Base-by-base conservation (phyloP, 352 stramenopile species). In the Globisporangium spinosum region DNA sequence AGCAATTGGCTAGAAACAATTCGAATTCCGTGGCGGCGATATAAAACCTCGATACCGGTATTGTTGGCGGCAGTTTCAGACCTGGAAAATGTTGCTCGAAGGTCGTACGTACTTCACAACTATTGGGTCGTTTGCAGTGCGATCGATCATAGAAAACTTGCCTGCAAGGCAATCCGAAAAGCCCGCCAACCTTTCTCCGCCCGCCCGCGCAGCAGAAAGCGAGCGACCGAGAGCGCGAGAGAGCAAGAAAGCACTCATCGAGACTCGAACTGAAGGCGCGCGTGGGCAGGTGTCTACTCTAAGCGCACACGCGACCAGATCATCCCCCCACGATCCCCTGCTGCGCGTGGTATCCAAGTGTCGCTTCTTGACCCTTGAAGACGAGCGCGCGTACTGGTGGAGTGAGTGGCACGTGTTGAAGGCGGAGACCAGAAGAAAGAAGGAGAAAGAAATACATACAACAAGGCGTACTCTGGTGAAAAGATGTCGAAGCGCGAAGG, bases 401-500 rank as follows among this genome's bases (percentile, higher is more conserved):
- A 32, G 49, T 32, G 10, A 32, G 49, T 32, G 22, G n/a, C 22
- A 17, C n/a, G 10, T 56, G n/a, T 56, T 56, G 49, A 56, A 34
- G 12, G 49, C 49, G 22, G 49, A 9, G 4, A 32, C 10, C 22
- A 56, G 10, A 20, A 27, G 22, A 29, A 45, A 65, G 40, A 65
- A 9, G 25, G 58, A n/a, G 8, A 66, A 61, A 23, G 2, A 35
- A n/a, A n/a, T 7, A 22, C 2, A 64, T 29, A 66, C 25, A 66
- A 8, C 9, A 22, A 58, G 12, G 25, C 29, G 3, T 25, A 15
- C 7, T 22, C 25, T 32, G 20, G 9, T 47, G 3, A 47, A 25
- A 25, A 25, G 8, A 70, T 83, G 77, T 59, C 57, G 51, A 71
- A 71, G 63, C 53, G 56, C n/a, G 74, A 79, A 10, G 58, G 55